phyloP scores from a whole-genome alignment of 2,329 filamentous ascomycete species.

The Neurospora sp. region DNA sequence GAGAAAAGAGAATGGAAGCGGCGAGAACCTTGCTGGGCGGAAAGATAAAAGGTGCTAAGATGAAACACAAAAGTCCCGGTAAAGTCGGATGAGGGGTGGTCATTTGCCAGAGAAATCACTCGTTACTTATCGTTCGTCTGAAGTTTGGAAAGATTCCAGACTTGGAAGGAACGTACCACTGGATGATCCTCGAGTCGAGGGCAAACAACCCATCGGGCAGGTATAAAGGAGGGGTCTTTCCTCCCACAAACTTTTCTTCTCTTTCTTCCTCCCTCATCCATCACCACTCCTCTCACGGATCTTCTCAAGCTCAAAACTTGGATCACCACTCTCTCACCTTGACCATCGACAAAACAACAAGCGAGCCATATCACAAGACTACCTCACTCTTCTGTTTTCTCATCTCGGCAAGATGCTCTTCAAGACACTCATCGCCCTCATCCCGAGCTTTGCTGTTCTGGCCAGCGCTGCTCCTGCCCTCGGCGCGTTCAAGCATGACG shows the following conservation, averaged over 20 bases:
- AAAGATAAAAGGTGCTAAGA: neutral
- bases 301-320: neutral
- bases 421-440: neutral
- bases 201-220: neutral
- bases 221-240: neutral
- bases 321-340: neutral
- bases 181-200: neutral
- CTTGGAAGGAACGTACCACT: neutral
- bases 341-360: neutral
- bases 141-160: neutral
- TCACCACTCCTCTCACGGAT: neutral
- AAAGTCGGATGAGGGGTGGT: neutral
- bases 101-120: neutral
- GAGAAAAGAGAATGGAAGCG: neutral
- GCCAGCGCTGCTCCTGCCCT: neutral
- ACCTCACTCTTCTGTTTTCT: neutral
- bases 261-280: neutral
- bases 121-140: neutral
- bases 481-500: neutral
- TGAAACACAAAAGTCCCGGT: neutral
- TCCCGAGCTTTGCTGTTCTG: neutral
- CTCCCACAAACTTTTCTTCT: neutral
- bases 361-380: neutral
- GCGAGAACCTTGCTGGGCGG: neutral
- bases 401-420: neutral